These are phyloP conservation scores for Melastoma candidum DNA, from an alignment of 441 rosid species.

Conservation along the genomic window DNA sequence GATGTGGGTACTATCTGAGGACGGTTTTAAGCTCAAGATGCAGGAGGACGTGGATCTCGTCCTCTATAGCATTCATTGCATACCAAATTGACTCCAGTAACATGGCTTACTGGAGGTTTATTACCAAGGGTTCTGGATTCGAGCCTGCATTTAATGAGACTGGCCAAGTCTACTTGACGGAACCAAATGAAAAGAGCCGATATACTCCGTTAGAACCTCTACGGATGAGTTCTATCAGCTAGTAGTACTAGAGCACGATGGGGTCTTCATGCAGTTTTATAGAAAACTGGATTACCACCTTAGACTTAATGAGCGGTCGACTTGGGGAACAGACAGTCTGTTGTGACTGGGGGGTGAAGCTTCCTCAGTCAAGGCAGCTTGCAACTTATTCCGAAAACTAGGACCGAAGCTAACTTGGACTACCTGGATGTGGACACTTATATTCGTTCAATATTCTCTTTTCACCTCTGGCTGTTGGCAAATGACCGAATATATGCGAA, in stretches of 20 bases:
- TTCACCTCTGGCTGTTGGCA: too few relatives aligned
- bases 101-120: constrained; percentile 16
- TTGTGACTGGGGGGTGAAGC: too few relatives aligned
- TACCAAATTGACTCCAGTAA: constrained; percentile 7
- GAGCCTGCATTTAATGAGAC: constrained; percentile 21
- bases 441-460: too few relatives aligned
- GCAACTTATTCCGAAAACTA: too few relatives aligned
- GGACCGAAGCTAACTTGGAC: too few relatives aligned
- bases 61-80: constrained; percentile 11
- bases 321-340: too few relatives aligned
- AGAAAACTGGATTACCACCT: too few relatives aligned
- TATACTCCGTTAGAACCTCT: constrained; percentile 1
- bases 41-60: constrained; percentile 26
- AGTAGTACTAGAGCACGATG: constrained; percentile 23
- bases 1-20: constrained; percentile 1
- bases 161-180: constrained; percentile 20
- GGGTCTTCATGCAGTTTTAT: constrained; percentile 20
- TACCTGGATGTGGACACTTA: too few relatives aligned
- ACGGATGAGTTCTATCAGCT: constrained; percentile 17
- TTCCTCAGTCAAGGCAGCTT: too few relatives aligned
- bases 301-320: too few relatives aligned
- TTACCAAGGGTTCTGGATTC: constrained; percentile 2
- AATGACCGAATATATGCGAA: too few relatives aligned
- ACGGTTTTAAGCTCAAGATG: constrained; percentile 10
- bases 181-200: constrained; percentile 9